Evolutionary conservation across 108 stramenopile species (phyloP), one percentile per base, ranked within the genome.

Genomic region (Fistulifera solaris): DNA sequence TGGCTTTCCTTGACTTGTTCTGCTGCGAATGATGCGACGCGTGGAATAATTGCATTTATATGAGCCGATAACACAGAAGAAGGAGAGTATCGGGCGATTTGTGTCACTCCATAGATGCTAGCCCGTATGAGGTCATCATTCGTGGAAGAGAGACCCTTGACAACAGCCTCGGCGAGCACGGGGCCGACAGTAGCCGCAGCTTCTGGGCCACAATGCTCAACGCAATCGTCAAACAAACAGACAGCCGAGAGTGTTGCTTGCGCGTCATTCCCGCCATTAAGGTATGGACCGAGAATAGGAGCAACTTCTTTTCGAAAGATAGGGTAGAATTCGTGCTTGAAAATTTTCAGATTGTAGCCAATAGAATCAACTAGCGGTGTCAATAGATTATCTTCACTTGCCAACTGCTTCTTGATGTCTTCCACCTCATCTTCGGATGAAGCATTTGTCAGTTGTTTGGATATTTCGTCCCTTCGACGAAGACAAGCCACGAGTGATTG

Each of bases 211-310:
- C 83, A 83, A 57, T 76, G 71, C 45, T 87, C 89, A 24, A 92
- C 81, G 46, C 76, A 75, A 45, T 92, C 89, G 58, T 85, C 89
- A 64, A 83, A 87, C 22, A 87, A 71, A 49, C 80, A 80, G 40
- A 87, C 55, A 1, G 85, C 76, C 38, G 81, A 73, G 27, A 81
- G 56, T 16, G 73, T 66, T n/a, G 82, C 84, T 13, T 79, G 69
- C 27, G 65, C 48, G 56, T 89, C 81, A 15, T 65, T 56, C 6
- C 66, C 63, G 18, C 53, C 21, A 0, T 56, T 41, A 6, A 69
- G 67, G 42, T 72, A 56, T 35, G 77, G 65, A 15, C 71, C 71
- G 43, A 92, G 59, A 14, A 70, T 39, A 24, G 83, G 78, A 11
- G 74, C 78, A 16, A 87, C 64, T 19, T 61, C 38, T 10, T 63